Percentiles rank a stretch among this genome's conserved stretches.
Conservation (phyloP, 1,284 basidiomycete species). For the Sporisorium scitamineum region DNA sequence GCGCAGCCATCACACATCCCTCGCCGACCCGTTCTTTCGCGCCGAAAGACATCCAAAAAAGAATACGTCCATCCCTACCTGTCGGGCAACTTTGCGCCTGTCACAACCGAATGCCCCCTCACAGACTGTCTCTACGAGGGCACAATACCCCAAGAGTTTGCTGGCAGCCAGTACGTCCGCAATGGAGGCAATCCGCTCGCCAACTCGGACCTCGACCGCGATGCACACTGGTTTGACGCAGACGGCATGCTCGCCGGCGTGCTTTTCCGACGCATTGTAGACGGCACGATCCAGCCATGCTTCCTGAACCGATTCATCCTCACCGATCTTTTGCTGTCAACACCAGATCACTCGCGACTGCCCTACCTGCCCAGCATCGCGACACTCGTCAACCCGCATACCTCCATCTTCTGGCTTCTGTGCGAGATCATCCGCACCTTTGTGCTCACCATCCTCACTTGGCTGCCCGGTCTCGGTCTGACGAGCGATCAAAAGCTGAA, state of each 20-base stretch:
- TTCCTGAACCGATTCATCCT: slow-evolving; percentile 70
- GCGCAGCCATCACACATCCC: slow-evolving; percentile 10
- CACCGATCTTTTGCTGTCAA: slow-evolving; percentile 69
- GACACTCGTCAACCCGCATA: slow-evolving; percentile 71
- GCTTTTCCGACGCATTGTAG: slow-evolving; percentile 66
- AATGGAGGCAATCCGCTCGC: slow-evolving; percentile 72
- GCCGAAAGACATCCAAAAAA: slow-evolving; percentile 40
- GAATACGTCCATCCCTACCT: slow-evolving; percentile 66
- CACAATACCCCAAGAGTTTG: slow-evolving; percentile 65
- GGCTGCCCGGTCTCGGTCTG: slow-evolving; percentile 58
- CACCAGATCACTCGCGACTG: slow-evolving; percentile 47
- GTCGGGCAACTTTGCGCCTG: slow-evolving; percentile 68
- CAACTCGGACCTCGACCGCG: slow-evolving; percentile 52
- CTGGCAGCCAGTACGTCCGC: slow-evolving; percentile 71
- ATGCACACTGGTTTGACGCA: slow-evolving; percentile 68
- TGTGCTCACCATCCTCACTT: slow-evolving; percentile 61
- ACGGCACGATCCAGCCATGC: slow-evolving; percentile 55
- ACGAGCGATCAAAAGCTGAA: slow-evolving; percentile 31
- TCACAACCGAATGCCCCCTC: slow-evolving; percentile 63
- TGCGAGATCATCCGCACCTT: slow-evolving; percentile 70
- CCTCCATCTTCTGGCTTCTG: slow-evolving; percentile 69
- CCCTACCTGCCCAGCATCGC: slow-evolving; percentile 72
- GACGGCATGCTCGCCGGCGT: slow-evolving; percentile 72
- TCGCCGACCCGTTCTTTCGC: slow-evolving; percentile 36
- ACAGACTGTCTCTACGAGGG: slow-evolving; percentile 65